Evolutionary conservation across 805 yeast species (phyloP), one percentile per base, ranked within the genome.

Genomic region (Saccharomycopsis malanga): DNA sequence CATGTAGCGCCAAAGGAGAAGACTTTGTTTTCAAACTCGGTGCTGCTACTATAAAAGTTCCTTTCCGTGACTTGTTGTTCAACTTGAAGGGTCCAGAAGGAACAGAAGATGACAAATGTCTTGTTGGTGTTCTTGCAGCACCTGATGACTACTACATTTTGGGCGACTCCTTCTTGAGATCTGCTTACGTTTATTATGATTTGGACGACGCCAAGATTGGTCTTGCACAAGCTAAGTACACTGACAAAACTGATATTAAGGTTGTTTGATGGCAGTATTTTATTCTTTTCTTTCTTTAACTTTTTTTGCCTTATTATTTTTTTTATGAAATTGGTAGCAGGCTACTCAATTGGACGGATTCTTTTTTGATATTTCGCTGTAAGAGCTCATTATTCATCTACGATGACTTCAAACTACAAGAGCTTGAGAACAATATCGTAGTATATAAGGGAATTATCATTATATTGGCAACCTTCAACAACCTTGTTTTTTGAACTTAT

Each of bases 111-210:
- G 3, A 56, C 2, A 63, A 60, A 1, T 77, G 82, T 64, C 70
- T 68, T 5, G 55, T 77, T 39, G 77, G 75, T 5, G 50, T 75
- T 4, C 52, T 62, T 24, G 50, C 60, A 3, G 54, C 66, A 4
- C 64, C 62, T 29, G 64, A 61, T 46, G 65, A 64, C 23, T 49
- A 61, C 2, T 61, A 65, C 48, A 69, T 71, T 6, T 59, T 77
- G n/a, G 84, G 83, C 44, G 81, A 76, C 58, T 62, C 72, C 5
- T 73, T 79, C 60, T 58, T 79, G 49, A 66, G 74, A 50, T 61
- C 70, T 27, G 76, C 74, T 1, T 78, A 78, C 54, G 67, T 72
- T 35, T 79, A 76, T 40, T 79, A 69, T 49, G 81, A 79, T 58
- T 57, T 77, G 39, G 78, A 71, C 25, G 61, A 64, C 36, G 54